Conservation (phyloP, 2,329 filamentous ascomycete genomes). For the Bipolaris sorokiniana region DNA sequence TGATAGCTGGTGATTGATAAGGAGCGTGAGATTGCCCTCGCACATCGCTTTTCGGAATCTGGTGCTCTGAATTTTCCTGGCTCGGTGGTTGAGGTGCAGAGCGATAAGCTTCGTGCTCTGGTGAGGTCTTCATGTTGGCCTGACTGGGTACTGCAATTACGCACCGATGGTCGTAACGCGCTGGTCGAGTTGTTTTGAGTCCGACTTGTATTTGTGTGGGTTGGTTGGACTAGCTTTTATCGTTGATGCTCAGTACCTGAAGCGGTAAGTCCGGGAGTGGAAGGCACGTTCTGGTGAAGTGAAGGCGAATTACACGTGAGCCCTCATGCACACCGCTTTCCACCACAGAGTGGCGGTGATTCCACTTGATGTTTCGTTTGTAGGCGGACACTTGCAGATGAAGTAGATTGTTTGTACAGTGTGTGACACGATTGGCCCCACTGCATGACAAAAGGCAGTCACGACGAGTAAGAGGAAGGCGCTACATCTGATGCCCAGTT, state of each 20-base stretch:
- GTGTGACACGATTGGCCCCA: constrained; percentile 9
- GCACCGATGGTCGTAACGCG: neutral
- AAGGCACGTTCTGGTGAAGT: constrained; percentile 12
- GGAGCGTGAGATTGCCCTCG: neutral
- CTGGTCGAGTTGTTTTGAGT: neutral
- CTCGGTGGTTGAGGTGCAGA: neutral
- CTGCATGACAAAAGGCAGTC: constrained; percentile 8
- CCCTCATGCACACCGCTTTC: constrained; percentile 2
- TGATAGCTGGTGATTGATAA: constrained; percentile 1
- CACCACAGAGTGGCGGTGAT: neutral
- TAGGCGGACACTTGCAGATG: neutral
- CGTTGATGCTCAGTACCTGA: constrained; percentile 4
- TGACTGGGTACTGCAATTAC: neutral
- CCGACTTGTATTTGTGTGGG: neutral
- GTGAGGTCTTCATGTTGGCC: neutral
- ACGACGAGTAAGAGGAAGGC: neutral
- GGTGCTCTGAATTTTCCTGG: neutral
- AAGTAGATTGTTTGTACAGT: constrained; percentile 4
- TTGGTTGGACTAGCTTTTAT: neutral
- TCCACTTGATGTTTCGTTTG: neutral
- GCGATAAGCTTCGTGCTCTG: neutral
- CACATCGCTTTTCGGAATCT: neutral
- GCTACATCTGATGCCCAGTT: neutral
- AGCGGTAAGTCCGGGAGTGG: constrained; percentile 5
- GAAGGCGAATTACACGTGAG: constrained; percentile 17